Percentiles rank a stretch among this genome's conserved stretches.
Evolutionary conservation across 2,329 filamentous ascomycete genomes (phyloP).

Genomic region (Eutypa lata): DNA sequence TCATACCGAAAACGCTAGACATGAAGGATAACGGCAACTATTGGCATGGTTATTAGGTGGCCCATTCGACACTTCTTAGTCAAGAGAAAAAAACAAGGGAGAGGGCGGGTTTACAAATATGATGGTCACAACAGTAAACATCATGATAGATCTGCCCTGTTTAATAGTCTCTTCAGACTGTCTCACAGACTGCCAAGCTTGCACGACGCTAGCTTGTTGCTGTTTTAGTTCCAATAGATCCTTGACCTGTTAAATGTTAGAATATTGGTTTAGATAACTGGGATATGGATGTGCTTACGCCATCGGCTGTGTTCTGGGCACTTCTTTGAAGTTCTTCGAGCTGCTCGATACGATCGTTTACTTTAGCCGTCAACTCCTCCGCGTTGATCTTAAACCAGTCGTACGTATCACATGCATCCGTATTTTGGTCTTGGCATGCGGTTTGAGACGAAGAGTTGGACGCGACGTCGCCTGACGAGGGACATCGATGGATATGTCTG

Average conservation of each 20-base stretch:
- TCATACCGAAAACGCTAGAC: constrained; percentile 38
- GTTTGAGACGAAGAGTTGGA: no score
- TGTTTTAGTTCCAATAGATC: constrained; percentile 42
- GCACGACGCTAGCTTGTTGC: constrained; percentile 42
- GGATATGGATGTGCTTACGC: constrained; percentile 20
- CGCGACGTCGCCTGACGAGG: no score
- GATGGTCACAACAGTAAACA: constrained; percentile 45
- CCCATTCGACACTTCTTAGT: no score
- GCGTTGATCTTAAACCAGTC: constrained; percentile 27
- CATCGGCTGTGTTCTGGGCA: constrained; percentile 29
- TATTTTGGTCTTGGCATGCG: constrained; percentile 21
- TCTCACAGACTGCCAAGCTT: constrained; percentile 38
- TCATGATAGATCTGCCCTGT: constrained; percentile 42
- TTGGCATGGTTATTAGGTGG: not conserved
- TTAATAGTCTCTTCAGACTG: constrained; percentile 37
- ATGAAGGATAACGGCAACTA: constrained; percentile 37
- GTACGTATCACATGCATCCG: no score
- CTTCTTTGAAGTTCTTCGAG: constrained; percentile 30
- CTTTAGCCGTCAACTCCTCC: constrained; percentile 22
- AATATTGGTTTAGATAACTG: not conserved
- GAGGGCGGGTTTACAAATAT: constrained; percentile 35
- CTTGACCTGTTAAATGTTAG: constrained; percentile 26
- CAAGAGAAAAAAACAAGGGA: not conserved
- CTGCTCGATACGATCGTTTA: constrained; percentile 29
- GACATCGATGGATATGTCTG: no score